Evolutionary conservation across 2,329 filamentous ascomycete species (phyloP), one percentile per base, ranked within the genome.

Genomic region (Scedosporium apiospermum): DNA sequence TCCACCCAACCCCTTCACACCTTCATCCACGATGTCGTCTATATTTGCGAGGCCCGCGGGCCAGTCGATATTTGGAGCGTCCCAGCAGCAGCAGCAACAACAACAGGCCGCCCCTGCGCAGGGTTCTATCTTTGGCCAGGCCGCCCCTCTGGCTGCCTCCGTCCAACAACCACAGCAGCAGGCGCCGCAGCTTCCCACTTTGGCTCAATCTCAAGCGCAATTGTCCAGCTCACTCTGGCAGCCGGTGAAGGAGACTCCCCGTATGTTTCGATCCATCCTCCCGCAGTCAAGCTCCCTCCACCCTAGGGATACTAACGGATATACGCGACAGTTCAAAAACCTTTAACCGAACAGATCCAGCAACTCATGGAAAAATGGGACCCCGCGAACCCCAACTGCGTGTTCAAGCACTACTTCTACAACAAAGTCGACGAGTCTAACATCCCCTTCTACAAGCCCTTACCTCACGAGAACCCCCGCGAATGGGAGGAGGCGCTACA

Each of bases 401-500:
- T 83, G 30, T 91, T 95, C 77, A 89, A 91, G 73, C 80, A 89
- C 71, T 93, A 93, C 78, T 91, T 95, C 73, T 96, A 95, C 80
- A 95, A 95, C 76, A 86, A 90, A 67, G 89, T 93, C 65, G 87
- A 89, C 66, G 85, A 89, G 69, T 83, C 85, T 61, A 82, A 83
- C 71, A 87, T 88, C n/a, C 89, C 89, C 10, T 92, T 89, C 73
- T 93, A 89, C 74, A 84, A 87, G 66, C 89, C 89, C 2, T 80
- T 83, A 16, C 78, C 85, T 1, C 79, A 84, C 67, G 91, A 95
- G 71, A 87, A 93, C 70, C 84, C 88, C 44, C 83, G 85, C 66
- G 89, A 90, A 70, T 96, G 90, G 89, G 91, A 96, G 70, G 89
- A 92, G 68, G 91, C 91, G 0, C 82, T 93, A 30, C 84, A 88